Evolutionary conservation across 2,329 filamentous ascomycete genomes (phyloP), one percentile per base, ranked within the genome.

Genomic region (Aspergillus candidus): DNA sequence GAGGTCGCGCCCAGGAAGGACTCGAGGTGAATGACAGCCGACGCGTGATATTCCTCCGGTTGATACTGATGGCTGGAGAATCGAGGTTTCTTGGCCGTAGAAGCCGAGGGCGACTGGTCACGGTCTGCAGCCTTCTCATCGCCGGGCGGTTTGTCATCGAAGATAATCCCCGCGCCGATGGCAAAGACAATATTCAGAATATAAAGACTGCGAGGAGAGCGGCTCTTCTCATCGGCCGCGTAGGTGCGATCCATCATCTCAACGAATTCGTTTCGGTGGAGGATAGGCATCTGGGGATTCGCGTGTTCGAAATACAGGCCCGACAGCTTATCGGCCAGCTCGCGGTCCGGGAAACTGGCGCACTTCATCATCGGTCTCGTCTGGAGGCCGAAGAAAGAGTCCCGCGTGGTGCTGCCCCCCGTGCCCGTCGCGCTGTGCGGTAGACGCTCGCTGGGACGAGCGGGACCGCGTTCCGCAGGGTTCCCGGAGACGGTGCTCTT

Each of bases 171-270:
- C 13, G 87, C 86, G 6, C 93, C 93, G 57, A 97, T 96, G 11
- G 91, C 91, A 69, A 94, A 97, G 17, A 97, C 90, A 68, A 97
- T 96, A 66, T 96, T 96, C 50, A 97, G 75, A 71, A 94, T 80
- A 68, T 96, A 97, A n/a, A 93, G 75, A 66, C 95, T 89, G 42
- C 85, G 78, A 4, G 88, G 79, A 2, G 84, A 86, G 18, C 85
- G 77, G 41, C 79, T 76, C 46, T 80, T 78, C 37, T 79, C 76
- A 14, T 84, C 79, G 1, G 79, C 77, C 4, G 79, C 75, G 65
- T 95, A 96, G 0, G 88, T 86, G 36, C 80, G 79, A 42, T 94
- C 84, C 61, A 96, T 86, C 69, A 94, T 81, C 36, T 84, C 78
- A 83, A 89, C 88, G 59, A 96, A 97, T 56, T 96, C 88, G 29